A percentile compares a stretch with the other conserved stretches of the same genome.
Conservation (phyloP, 208 protist genomes). For the Porcisia deanei region DNA sequence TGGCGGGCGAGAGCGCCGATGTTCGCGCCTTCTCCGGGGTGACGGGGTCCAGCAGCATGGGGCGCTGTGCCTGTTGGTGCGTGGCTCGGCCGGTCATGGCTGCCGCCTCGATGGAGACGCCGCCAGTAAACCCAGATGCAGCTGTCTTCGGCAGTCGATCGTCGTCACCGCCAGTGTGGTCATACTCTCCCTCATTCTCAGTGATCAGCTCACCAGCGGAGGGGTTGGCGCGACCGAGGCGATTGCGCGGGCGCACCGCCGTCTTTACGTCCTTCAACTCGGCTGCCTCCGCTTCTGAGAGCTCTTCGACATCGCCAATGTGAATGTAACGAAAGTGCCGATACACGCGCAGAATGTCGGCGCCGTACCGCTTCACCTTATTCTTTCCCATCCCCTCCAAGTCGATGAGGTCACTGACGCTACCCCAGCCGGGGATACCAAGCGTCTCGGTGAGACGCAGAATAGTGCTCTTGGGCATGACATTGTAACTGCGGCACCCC, state of each 20-base stretch:
- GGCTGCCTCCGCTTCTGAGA: constrained; percentile 54
- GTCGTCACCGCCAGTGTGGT: constrained; percentile 10
- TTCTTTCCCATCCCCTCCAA: constrained; percentile 88
- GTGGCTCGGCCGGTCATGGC: constrained; percentile 3
- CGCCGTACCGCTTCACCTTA: constrained; percentile 88
- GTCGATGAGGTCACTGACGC: constrained; percentile 69
- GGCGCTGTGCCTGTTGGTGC: constrained; percentile 16
- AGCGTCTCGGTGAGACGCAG: constrained; percentile 74
- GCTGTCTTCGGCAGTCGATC: not conserved
- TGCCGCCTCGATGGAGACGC: not conserved
- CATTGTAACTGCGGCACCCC: constrained; percentile 82
- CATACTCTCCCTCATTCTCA: constrained; percentile 20
- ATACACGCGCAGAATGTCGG: constrained; percentile 74
- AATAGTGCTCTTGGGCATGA: constrained; percentile 85
- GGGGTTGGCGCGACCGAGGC: constrained; percentile 35
- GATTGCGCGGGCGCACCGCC: constrained; percentile 42
- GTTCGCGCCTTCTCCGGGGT: constrained; percentile 44
- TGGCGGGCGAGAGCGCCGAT: constrained; percentile 4
- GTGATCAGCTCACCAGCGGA: constrained; percentile 17
- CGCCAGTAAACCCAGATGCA: not conserved
- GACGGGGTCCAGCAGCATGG: constrained; percentile 25
- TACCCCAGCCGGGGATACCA: constrained; percentile 61
- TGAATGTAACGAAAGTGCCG: constrained; percentile 73
- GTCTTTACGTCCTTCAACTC: constrained; percentile 56
- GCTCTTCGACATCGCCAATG: constrained; percentile 82